A percentile compares a stretch with the other conserved stretches of the same genome.
phyloP scores from a whole-genome alignment of 129 eudicot species.

The Erigeron canadensis region DNA sequence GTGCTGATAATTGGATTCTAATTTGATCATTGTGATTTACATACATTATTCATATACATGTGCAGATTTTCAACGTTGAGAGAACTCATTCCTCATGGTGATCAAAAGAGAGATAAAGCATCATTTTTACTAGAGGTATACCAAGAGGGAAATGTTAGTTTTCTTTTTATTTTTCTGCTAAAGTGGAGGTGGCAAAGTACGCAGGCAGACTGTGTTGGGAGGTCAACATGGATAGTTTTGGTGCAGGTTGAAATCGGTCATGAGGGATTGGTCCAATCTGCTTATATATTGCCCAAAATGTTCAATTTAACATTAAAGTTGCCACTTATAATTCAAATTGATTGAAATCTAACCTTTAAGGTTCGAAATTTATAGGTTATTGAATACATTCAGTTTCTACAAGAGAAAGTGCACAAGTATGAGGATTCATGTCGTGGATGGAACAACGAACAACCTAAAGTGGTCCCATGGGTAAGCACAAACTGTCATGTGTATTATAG shows the following conservation, averaged over 20 bases:
- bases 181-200: too few relatives aligned
- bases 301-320: background rate
- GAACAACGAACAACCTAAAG: conserved; percentile 62
- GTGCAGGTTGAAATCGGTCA: too few relatives aligned
- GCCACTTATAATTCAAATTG: background rate
- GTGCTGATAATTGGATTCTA: background rate
- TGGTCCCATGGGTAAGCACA: conserved; percentile 61
- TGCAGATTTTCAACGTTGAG: conserved; percentile 91
- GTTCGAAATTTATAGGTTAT: conserved; percentile 57
- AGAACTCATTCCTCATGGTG: conserved; percentile 88
- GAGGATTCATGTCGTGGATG: conserved; percentile 80
- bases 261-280: too few relatives aligned
- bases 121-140: conserved; percentile 86
- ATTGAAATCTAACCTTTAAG: background rate
- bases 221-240: too few relatives aligned
- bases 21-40: conserved; percentile 9
- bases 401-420: conserved; percentile 79
- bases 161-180: background rate
- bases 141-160: background rate
- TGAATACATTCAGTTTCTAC: conserved; percentile 85
- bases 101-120: conserved; percentile 97
- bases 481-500: background rate
- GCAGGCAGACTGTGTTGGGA: too few relatives aligned
- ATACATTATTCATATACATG: background rate
- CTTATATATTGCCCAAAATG: too few relatives aligned